Percentiles rank a stretch among this genome's conserved stretches.
These are phyloP conservation scores for Kodamaea ohmeri DNA, from an alignment of 1,139 yeast genomes.

Conservation along the genomic window DNA sequence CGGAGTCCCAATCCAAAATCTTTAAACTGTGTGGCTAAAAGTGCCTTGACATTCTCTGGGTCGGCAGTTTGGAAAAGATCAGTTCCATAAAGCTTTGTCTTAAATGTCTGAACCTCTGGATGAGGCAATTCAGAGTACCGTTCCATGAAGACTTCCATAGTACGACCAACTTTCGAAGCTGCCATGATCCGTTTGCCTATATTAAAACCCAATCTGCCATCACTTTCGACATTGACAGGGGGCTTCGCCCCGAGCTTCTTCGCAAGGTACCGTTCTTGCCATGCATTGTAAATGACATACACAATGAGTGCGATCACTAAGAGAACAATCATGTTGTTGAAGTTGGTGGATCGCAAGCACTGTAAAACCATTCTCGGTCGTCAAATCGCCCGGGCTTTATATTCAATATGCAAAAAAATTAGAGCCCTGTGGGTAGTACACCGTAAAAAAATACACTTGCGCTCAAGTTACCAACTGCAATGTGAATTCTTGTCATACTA, in stretches of 20 bases:
- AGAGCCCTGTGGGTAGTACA: too few species aligned
- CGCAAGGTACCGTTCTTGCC: background rate
- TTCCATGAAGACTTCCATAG: constrained; percentile 6
- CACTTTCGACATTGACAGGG: constrained; percentile 8
- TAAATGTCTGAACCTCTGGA: constrained; percentile 15
- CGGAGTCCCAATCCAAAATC: constrained; percentile 54
- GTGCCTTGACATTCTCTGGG: constrained; percentile 35
- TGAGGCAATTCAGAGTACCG: constrained; percentile 3
- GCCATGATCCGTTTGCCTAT: constrained; percentile 5
- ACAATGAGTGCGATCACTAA: background rate
- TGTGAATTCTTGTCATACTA: too few species aligned
- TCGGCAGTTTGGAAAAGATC: constrained; percentile 19
- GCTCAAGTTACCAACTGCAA: too few species aligned
- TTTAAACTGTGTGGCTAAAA: constrained; percentile 45
- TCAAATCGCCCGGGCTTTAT: too few species aligned
- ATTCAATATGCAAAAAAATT: too few species aligned
- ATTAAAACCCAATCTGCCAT: constrained; percentile 17
- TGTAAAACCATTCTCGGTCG: too few species aligned
- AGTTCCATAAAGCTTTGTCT: constrained; percentile 16
- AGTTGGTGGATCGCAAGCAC: background rate
- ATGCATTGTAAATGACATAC: background rate
- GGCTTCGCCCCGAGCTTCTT: constrained; percentile 14
- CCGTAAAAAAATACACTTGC: too few species aligned
- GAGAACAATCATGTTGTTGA: background rate
- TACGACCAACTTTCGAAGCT: constrained; percentile 6